phyloP scores from a whole-genome alignment of 371 early-diverging fungal genomes.

The Conidiobolus incongruus region DNA sequence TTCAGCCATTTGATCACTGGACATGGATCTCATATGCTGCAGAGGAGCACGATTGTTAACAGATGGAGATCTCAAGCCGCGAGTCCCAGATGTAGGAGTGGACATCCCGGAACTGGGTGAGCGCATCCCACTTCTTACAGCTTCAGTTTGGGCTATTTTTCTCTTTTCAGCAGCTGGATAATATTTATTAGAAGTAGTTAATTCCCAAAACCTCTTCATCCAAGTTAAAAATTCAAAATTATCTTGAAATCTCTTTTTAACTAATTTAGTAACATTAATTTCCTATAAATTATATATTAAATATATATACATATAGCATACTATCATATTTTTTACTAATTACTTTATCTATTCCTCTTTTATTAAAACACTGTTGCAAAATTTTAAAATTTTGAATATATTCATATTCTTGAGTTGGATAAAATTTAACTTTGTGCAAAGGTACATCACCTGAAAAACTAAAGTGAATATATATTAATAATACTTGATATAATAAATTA shows the following conservation, averaged over 20 bases:
- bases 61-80: background rate
- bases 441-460: slow-evolving; percentile 24
- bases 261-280: slow-evolving; percentile 63
- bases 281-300: slow-evolving; percentile 11
- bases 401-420: slow-evolving; percentile 59
- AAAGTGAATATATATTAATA: slow-evolving; percentile 4
- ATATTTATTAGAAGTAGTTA: too few relatives aligned
- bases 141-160: too few relatives aligned
- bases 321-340: background rate
- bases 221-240: slow-evolving; percentile 91
- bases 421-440: slow-evolving; percentile 46
- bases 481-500: slow-evolving; percentile 2
- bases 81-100: too few relatives aligned
- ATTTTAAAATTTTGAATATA: slow-evolving; percentile 61
- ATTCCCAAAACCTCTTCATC: slow-evolving; percentile 76
- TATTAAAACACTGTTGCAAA: slow-evolving; percentile 36
- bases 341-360: slow-evolving; percentile 31
- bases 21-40: background rate
- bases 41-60: background rate
- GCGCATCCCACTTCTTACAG: slow-evolving; percentile 2
- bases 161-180: too few relatives aligned
- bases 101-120: background rate
- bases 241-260: slow-evolving; percentile 88
- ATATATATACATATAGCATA: background rate
- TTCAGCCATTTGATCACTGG: background rate